Conservation (phyloP, 257 asterid genomes). For the Solanum tacnaense region DNA sequence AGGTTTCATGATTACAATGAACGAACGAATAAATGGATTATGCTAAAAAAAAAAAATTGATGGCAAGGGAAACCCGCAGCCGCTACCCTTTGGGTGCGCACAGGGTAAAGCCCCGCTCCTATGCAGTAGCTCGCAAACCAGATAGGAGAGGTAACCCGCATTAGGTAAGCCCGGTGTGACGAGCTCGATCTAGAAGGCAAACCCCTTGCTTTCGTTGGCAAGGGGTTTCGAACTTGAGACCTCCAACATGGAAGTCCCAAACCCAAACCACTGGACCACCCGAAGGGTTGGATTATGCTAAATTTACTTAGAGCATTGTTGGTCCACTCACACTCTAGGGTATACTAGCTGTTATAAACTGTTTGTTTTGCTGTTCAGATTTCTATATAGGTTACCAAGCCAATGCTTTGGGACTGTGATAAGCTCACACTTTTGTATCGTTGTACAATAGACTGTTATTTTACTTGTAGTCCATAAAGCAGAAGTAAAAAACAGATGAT, state of each 20-base stretch:
- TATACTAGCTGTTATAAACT: not conserved
- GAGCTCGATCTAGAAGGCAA: no score
- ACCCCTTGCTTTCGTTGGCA: no score
- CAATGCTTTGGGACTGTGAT: not conserved
- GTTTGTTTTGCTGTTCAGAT: not conserved
- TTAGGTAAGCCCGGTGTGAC: no score
- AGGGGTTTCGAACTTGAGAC: no score
- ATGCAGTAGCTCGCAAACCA: no score
- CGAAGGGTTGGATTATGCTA: not conserved
- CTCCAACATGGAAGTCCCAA: no score
- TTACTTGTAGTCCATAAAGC: not conserved
- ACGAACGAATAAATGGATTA: not conserved
- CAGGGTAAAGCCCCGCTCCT: no score
- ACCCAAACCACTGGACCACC: no score
- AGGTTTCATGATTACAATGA: not conserved
- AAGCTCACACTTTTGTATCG: not conserved
- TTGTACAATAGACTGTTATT: not conserved
- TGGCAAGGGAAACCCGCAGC: no score
- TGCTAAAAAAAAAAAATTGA: not conserved
- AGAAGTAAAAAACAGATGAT: not conserved
- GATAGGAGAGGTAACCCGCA: no score
- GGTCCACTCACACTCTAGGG: not conserved
- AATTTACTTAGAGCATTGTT: not conserved
- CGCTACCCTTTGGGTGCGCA: no score
- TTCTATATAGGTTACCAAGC: not conserved